Base-by-base conservation (phyloP, 164 flowering plant species). In the Warburgia ugandensis region DNA sequence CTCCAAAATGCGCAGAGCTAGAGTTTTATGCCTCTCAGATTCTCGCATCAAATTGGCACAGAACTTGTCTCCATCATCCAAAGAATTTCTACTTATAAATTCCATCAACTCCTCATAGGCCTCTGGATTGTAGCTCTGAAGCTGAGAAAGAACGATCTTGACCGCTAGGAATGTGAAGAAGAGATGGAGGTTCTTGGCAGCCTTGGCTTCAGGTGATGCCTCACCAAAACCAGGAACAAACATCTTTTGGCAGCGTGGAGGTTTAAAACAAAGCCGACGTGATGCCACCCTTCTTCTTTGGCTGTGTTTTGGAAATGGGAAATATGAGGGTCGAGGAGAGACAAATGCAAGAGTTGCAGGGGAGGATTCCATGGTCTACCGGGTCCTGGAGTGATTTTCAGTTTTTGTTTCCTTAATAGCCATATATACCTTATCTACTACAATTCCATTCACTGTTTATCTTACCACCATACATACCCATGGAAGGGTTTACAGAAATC, bases 171-270 rank as follows among this genome's bases (percentile, higher is more conserved):
- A 90, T 13, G 78, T 90, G 77, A 90, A 90, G 67, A 90, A 86
- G 43, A 77, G 63, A 44, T 86, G 95, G 38, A 90, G 78, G 65
- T 86, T 74, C 1, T 55, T 65, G 4, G 94, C 88, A 25, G 91
- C 94, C 67, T 86, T 84, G 0, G 78, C 72, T 66, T 91, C 97
- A 6, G 97, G 97, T 14, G 97, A 91, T 38, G 85, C 91, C 71
- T 84, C 97, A 38, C 92, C 95, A 59, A 83, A 84, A 89, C 94
- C 97, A 38, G 92, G 87, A 50, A 89, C 97, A 57, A 61, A 83
- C 97, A 89, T 89, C 72, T 89, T 85, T 17, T 73, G 72, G 65
- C 91, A 83, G 41, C 45, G 50, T 75, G 60, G 81, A 49, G 28
- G 66, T 44, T 21, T 23, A 52, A 17, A 37, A n/a, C n/a, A n/a